Conservation (phyloP, 139 green algal species). For the Chlamydomonas sp. region DNA sequence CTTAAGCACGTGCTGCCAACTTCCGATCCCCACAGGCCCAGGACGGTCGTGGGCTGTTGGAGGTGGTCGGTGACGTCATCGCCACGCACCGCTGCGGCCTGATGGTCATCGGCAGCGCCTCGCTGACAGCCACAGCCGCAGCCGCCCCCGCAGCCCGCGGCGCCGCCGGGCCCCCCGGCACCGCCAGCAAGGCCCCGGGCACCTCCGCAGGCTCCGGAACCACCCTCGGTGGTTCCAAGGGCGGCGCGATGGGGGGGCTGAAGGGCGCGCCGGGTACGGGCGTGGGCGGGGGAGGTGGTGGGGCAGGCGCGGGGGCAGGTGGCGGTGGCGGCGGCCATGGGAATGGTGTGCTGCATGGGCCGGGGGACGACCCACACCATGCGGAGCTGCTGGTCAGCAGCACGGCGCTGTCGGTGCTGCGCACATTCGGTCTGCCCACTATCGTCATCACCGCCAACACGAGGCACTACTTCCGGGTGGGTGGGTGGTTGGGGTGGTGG, state of each 20-base stretch:
- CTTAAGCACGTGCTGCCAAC: not conserved
- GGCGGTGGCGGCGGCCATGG: not conserved
- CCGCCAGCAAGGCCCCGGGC: not conserved
- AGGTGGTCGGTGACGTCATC: conserved; percentile 10
- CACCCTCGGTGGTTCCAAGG: too few relatives aligned
- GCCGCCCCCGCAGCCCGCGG: not conserved
- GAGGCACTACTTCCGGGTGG: conserved; percentile 20
- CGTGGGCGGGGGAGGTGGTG: not conserved
- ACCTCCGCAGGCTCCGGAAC: not conserved
- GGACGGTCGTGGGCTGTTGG: conserved; percentile 23
- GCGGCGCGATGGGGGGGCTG: too few relatives aligned
- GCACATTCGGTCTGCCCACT: conserved; percentile 16
- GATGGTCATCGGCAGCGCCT: not conserved
- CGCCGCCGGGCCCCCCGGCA: not conserved
- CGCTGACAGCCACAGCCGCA: conserved; percentile 5
- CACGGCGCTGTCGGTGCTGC: conserved; percentile 24
- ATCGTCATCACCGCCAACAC: conserved; percentile 31
- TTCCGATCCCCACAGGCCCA: conserved; percentile 3
- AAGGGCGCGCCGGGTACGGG: not conserved
- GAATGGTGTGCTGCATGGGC: not conserved
- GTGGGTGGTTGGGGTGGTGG: not conserved
- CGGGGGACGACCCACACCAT: not conserved
- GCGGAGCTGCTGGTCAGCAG: conserved; percentile 8
- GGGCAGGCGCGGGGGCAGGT: not conserved
- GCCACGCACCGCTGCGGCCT: not conserved